Evolutionary conservation across 75 land plant genomes (phyloP).

Genomic region (Picea sitchensis): DNA sequence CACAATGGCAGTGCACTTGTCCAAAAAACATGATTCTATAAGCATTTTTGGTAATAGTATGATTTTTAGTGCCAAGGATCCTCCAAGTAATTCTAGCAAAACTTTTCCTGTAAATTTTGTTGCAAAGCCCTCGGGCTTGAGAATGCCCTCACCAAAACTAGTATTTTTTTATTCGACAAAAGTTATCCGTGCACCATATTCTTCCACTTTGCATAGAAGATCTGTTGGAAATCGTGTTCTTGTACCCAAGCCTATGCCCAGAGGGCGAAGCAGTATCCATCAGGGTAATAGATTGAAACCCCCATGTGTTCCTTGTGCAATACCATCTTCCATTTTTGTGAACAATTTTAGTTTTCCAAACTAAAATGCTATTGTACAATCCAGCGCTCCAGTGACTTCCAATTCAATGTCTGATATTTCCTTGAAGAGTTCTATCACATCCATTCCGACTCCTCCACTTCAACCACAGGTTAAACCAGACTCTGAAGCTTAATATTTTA

Average conservation of each 20-base stretch:
- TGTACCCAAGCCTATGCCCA: not conserved
- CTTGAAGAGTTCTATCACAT: not conserved
- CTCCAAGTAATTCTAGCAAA: not conserved
- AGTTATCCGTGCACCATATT: not conserved
- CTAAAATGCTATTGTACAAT: not conserved
- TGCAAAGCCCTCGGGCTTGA: conserved; percentile 61
- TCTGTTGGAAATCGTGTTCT: not conserved
- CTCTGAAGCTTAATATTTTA: not conserved
- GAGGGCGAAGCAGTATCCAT: conserved; percentile 1
- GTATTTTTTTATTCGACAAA: conserved; percentile 75
- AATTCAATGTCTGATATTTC: not conserved
- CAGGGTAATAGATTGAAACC: not conserved
- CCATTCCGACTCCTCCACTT: not conserved
- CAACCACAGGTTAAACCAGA: not conserved
- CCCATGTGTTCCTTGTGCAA: not conserved
- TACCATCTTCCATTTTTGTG: no score
- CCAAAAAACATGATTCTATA: not conserved
- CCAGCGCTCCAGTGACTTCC: not conserved
- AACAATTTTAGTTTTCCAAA: not conserved
- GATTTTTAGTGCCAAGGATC: not conserved
- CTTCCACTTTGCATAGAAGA: not conserved
- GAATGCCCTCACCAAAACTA: conserved; percentile 58
- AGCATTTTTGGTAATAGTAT: not conserved
- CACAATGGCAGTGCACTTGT: not conserved
- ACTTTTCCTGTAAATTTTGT: not conserved